Conservation (phyloP, 179 eudicot genomes). For the Silene coronaria region DNA sequence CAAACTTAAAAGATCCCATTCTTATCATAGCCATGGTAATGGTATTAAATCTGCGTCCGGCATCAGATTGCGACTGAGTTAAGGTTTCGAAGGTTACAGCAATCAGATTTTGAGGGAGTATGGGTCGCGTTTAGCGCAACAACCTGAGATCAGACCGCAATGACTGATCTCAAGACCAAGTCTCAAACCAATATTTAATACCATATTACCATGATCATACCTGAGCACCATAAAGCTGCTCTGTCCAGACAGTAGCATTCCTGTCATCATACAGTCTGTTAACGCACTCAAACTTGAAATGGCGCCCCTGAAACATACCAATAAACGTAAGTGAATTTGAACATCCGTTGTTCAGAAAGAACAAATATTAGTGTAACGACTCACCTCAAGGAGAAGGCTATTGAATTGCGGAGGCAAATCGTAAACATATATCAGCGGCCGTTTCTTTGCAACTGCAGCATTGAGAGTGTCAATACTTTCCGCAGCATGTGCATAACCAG, state of each 20-base stretch:
- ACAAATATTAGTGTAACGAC: conserved; percentile 25
- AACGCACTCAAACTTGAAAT: conserved; percentile 75
- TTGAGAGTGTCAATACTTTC: conserved; percentile 39
- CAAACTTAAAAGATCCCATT: background rate
- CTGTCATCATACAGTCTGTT: conserved; percentile 74
- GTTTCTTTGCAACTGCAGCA: conserved; percentile 71
- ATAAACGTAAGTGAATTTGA: conserved; percentile 15
- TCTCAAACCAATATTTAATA: background rate
- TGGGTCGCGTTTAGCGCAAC: background rate
- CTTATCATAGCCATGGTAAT: background rate
- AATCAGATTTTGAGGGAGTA: background rate
- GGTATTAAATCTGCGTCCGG: background rate
- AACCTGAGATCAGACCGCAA: background rate
- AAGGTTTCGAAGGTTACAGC: background rate
- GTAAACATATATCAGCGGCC: conserved; percentile 89
- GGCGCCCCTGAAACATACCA: conserved; percentile 68
- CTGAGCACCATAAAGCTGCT: conserved; percentile 93
- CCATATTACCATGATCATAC: conserved; percentile 26
- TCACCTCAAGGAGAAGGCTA: conserved; percentile 86
- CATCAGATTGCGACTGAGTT: background rate
- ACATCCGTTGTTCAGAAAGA: conserved; percentile 1
- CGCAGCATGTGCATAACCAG: conserved; percentile 33
- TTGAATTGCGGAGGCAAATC: conserved; percentile 85
- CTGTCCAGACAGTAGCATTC: conserved; percentile 81
- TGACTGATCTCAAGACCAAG: background rate